A percentile compares a stretch with the other conserved stretches of the same genome.
Conservation (phyloP, 78 protist species). For the Protostelium mycophagum region DNA sequence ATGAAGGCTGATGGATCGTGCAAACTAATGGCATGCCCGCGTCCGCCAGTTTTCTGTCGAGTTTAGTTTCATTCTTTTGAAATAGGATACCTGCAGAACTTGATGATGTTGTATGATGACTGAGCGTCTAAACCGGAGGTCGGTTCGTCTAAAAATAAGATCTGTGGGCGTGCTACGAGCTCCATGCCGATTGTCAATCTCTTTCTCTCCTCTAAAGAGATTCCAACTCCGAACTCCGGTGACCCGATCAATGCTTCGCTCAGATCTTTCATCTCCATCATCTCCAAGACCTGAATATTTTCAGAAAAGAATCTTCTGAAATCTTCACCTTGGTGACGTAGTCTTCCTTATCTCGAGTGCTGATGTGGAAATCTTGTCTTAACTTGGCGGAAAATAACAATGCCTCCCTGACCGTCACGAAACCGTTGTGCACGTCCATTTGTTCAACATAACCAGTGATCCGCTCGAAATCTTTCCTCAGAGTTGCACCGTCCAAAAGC, state of each 20-base stretch:
- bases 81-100: too few species aligned
- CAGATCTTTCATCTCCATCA: conserved; percentile 57
- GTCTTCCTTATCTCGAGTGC: conserved; percentile 19
- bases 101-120: conserved; percentile 35
- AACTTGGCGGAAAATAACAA: conserved; percentile 44
- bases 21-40: conserved; percentile 55
- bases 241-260: conserved; percentile 49
- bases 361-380: conserved; percentile 40
- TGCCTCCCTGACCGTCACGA: conserved; percentile 46
- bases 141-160: conserved; percentile 41
- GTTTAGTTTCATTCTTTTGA: too few species aligned
- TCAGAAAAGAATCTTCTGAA: not conserved
- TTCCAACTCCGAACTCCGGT: conserved; percentile 48
- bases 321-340: conserved; percentile 32
- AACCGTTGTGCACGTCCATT: conserved; percentile 58
- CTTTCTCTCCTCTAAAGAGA: conserved; percentile 50
- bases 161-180: conserved; percentile 48
- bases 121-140: conserved; percentile 61
- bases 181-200: conserved; percentile 61
- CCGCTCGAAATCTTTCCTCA: conserved; percentile 46
- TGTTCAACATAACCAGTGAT: conserved; percentile 65
- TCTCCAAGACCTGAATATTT: conserved; percentile 22
- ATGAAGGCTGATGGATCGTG: conserved; percentile 61
- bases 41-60: conserved; percentile 36
- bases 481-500: conserved; percentile 57